Conservation (phyloP, 2,329 filamentous ascomycete species). For the Pleoardoris graminearum region DNA sequence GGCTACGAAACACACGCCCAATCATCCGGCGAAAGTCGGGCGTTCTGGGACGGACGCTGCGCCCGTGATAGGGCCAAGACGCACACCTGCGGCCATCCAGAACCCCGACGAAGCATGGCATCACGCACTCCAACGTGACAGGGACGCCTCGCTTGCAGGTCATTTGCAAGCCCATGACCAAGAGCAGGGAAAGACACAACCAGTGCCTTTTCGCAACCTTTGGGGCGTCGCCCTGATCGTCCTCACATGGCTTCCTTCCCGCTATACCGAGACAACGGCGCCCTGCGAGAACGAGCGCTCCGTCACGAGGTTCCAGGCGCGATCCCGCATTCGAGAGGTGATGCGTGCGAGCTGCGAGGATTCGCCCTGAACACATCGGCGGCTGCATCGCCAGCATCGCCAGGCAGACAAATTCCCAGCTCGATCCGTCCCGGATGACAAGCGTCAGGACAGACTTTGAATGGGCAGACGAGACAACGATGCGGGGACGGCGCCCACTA, state of each 20-base stretch:
- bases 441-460: conserved; percentile 26
- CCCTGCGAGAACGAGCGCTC: conserved; percentile 3
- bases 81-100: conserved; percentile 30
- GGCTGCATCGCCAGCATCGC: conserved; percentile 39
- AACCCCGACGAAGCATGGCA: conserved; percentile 23
- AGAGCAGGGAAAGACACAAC: conserved; percentile 21
- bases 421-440: conserved; percentile 41
- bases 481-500: conserved; percentile 28
- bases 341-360: background rate
- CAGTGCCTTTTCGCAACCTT: conserved; percentile 10
- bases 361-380: conserved; percentile 20
- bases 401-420: conserved; percentile 31
- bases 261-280: conserved; percentile 10
- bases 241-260: conserved; percentile 6
- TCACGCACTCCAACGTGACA: conserved; percentile 25
- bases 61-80: conserved; percentile 24
- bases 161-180: conserved; percentile 34
- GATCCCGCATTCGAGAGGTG: conserved; percentile 4
- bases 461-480: conserved; percentile 31
- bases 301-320: conserved; percentile 16
- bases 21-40: conserved; percentile 22
- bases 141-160: conserved; percentile 19
- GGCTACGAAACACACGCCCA: conserved; percentile 39
- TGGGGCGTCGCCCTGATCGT: conserved; percentile 13
- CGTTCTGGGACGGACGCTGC: conserved; percentile 25